Base-by-base conservation (phyloP, 2,329 filamentous ascomycete genomes). In the Cyanodermella asteris region DNA sequence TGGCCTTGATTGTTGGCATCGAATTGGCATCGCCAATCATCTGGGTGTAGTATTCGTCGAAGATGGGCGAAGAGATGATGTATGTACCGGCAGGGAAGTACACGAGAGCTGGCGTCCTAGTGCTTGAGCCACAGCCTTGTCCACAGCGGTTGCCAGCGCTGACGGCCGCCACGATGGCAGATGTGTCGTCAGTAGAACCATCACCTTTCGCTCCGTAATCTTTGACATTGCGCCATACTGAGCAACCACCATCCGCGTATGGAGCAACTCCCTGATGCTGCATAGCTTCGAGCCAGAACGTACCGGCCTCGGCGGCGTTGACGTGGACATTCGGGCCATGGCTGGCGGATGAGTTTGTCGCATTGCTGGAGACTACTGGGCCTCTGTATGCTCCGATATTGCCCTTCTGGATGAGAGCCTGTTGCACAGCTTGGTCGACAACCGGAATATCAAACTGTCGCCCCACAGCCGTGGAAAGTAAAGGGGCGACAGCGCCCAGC, bases 1-100 rank as follows among this genome's bases (percentile, higher is more conserved):
- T 51, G 3, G 61, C 64, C 30, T 60, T 56, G 15, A 72, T 49
- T 3, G 54, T 55, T 2, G 67, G 64, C 11, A 59, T 43, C 23
- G 56, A 53, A 31, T 57, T 62, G 3, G 65, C 59, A 31, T 71
- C 64, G 20, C 65, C 65, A 28, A 72, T 53, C 9, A 72, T 44
- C 41, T 69, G 59, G 5, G 67, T 72, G 31, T 62, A 61, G 43
- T 71, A 73, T 36, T 65, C 69, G 36, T 66, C 55, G 26, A 67
- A 55, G 31, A 74, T 64, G 3, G 61, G 51, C 1, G 48, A 45
- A 20, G 55, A 64, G 29, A 69, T 52, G 2, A 63, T 25, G 33
- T 74, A 74, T 0, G 56, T 67, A 21, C 64, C 65, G 10, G 53
- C 50, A 4, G 58, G 61, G 35, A 64, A 64, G 39, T 64, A 66